phyloP scores from a whole-genome alignment of 495 filamentous ascomycete genomes.

The Hypoxylon fragiforme region DNA sequence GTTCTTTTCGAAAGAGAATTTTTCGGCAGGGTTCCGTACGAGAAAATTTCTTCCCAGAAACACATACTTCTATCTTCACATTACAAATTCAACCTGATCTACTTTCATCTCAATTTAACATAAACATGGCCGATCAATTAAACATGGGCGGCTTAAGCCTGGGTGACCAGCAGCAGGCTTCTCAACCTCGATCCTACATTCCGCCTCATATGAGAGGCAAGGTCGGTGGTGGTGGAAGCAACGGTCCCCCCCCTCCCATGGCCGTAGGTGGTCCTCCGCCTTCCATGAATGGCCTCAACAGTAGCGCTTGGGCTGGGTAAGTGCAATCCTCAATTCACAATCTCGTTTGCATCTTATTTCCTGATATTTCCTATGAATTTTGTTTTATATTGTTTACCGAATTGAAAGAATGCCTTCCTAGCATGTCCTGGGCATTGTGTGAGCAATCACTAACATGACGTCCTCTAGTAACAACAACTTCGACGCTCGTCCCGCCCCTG shows the following conservation, averaged over 20 bases:
- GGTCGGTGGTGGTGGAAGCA: slow-evolving; percentile 45
- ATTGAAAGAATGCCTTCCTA: no score
- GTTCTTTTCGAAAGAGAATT: slow-evolving; percentile 49
- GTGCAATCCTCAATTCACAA: slow-evolving; percentile 24
- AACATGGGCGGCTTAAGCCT: slow-evolving; percentile 86
- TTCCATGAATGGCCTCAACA: slow-evolving; percentile 55
- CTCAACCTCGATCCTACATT: slow-evolving; percentile 77
- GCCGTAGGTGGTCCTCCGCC: slow-evolving; percentile 40
- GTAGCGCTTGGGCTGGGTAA: slow-evolving; percentile 68
- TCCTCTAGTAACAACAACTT: slow-evolving; percentile 47
- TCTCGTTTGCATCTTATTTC: neutral
- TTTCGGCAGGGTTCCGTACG: slow-evolving; percentile 38
- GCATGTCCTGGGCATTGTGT: no score
- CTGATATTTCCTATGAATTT: no score
- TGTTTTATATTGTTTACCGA: no score
- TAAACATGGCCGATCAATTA: slow-evolving; percentile 88
- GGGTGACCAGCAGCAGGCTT: slow-evolving; percentile 64
- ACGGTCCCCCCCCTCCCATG: slow-evolving; percentile 34
- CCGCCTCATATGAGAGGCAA: slow-evolving; percentile 87
- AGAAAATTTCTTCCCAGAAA: slow-evolving; percentile 31
- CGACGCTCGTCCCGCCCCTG: slow-evolving; percentile 44
- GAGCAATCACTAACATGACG: slow-evolving; percentile 26
- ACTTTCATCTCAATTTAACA: neutral
- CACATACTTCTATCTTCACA: slow-evolving; percentile 2
- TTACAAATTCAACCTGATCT: slow-evolving; percentile 4